Evolutionary conservation across 192 early-diverging fungal genomes (phyloP).

Genomic region (Helicostylum pulchrum): DNA sequence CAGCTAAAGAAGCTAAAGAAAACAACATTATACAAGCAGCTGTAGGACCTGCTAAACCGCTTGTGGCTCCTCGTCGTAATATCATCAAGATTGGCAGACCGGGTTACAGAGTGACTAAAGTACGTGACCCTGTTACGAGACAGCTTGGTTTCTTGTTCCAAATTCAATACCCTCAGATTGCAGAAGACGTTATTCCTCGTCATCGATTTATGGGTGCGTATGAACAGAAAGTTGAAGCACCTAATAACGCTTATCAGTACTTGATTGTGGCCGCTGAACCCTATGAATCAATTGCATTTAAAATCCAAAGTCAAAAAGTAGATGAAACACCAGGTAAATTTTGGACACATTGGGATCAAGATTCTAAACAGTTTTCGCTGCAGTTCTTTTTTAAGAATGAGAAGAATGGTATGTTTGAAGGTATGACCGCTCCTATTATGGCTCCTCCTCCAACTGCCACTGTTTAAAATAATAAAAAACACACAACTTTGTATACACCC

Average conservation of each 20-base stretch:
- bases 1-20: constrained; percentile 81
- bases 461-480: background rate
- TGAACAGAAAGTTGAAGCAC: constrained; percentile 88
- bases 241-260: constrained; percentile 88
- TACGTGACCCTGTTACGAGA: constrained; percentile 80
- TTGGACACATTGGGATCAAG: constrained; percentile 94
- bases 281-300: constrained; percentile 93
- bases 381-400: constrained; percentile 90
- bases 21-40: constrained; percentile 43
- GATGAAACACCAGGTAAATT: constrained; percentile 83
- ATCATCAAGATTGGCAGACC: constrained; percentile 95
- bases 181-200: constrained; percentile 75
- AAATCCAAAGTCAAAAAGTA: constrained; percentile 90
- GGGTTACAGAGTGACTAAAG: constrained; percentile 90
- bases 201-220: constrained; percentile 97
- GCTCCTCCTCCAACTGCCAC: constrained; percentile 11
- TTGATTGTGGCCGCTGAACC: constrained; percentile 93
- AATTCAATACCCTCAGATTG: constrained; percentile 93
- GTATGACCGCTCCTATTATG: constrained; percentile 11
- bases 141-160: constrained; percentile 92
- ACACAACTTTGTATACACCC: background rate
- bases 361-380: constrained; percentile 80
- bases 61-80: constrained; percentile 59
- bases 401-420: constrained; percentile 32
- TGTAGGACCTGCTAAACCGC: constrained; percentile 38